phyloP scores from a whole-genome alignment of 1,284 basidiomycete species.

The Xanthoconium separans region DNA sequence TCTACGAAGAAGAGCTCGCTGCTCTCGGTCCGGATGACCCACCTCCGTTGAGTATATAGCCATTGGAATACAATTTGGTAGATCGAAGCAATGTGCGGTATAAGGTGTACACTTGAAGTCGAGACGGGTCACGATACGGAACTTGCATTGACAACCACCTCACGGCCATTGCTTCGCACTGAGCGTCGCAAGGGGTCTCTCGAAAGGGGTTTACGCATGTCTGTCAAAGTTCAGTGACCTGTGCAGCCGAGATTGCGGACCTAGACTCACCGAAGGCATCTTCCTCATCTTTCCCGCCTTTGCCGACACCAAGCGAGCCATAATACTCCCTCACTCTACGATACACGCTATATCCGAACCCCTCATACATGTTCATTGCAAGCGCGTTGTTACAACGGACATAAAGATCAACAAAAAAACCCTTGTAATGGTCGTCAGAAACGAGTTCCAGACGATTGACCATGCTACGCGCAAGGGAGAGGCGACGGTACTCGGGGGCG shows the following conservation, averaged over 20 bases:
- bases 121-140: constrained; percentile 53
- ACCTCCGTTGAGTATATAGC: constrained; percentile 50
- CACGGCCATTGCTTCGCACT: constrained; percentile 67
- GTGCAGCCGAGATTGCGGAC: neutral
- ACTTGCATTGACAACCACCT: constrained; percentile 69
- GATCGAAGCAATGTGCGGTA: constrained; percentile 9
- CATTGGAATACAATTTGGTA: constrained; percentile 10
- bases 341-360: constrained; percentile 85
- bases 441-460: constrained; percentile 81
- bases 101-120: constrained; percentile 8
- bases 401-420: constrained; percentile 88
- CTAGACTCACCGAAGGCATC: constrained; percentile 81
- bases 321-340: constrained; percentile 86
- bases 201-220: constrained; percentile 85
- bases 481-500: constrained; percentile 86
- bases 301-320: constrained; percentile 67
- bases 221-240: constrained; percentile 40
- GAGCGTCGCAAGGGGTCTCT: constrained; percentile 63
- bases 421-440: constrained; percentile 74
- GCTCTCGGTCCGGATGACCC: constrained; percentile 58
- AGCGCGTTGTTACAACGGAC: constrained; percentile 80
- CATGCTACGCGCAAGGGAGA: constrained; percentile 80
- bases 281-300: constrained; percentile 75
- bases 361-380: constrained; percentile 84
- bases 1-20: constrained; percentile 75